These are phyloP conservation scores for Gastrolobium bilobum DNA, from an alignment of 306 rosid species.

Conservation along the genomic window DNA sequence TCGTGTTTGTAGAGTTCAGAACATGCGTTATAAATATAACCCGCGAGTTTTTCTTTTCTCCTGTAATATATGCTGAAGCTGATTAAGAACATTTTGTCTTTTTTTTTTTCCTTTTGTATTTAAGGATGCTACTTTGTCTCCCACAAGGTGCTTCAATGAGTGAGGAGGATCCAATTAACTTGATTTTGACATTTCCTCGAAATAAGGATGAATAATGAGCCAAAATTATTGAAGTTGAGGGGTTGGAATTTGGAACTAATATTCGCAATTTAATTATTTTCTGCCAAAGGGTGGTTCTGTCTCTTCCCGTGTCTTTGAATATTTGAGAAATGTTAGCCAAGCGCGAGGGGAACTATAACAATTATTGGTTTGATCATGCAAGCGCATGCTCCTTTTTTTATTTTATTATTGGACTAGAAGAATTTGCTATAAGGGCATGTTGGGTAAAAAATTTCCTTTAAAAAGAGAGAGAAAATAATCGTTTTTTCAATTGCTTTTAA, in stretches of 20 bases:
- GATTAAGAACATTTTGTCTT: constrained; percentile 17
- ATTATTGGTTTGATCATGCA: too few relatives aligned
- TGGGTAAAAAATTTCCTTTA: too few relatives aligned
- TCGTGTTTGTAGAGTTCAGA: constrained; percentile 52
- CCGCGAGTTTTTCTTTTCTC: constrained; percentile 38
- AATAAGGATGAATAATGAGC: background rate
- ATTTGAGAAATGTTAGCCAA: background rate
- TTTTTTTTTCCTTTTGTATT: constrained; percentile 37
- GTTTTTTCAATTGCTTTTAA: too few relatives aligned
- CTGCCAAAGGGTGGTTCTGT: background rate
- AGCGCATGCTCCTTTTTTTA: too few relatives aligned
- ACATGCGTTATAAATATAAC: constrained; percentile 44
- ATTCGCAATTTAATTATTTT: background rate
- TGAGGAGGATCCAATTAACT: background rate
- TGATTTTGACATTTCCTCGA: constrained; percentile 22
- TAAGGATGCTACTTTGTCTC: constrained; percentile 2
- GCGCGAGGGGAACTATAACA: too few relatives aligned
- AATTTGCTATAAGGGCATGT: too few relatives aligned
- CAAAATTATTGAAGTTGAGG: background rate
- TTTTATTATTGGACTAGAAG: too few relatives aligned
- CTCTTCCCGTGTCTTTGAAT: background rate
- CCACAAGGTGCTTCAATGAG: constrained; percentile 4
- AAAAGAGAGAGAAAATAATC: too few relatives aligned
- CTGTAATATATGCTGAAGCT: constrained; percentile 48
- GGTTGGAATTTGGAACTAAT: background rate